Evolutionary conservation across 2,329 filamentous ascomycete species (phyloP), one percentile per base, ranked within the genome.

Genomic region (Bipolaris oryzae): DNA sequence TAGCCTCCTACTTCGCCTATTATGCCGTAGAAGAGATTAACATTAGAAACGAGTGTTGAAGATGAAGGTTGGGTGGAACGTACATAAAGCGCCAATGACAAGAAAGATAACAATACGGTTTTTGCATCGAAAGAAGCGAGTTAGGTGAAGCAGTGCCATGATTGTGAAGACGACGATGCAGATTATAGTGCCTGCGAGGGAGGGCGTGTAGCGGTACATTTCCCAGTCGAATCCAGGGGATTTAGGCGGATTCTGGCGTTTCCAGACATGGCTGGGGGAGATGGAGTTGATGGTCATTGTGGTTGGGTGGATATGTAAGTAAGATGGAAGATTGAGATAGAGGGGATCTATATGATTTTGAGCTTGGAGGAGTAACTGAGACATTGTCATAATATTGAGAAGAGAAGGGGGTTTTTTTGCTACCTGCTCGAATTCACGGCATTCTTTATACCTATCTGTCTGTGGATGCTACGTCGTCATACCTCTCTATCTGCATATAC

Each of bases 1-100:
- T 78, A 81, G 28, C 80, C 80, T 11, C 69, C 68, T 1, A 75
- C 59, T 62, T 82, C 77, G 50, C 75, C n/a, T n/a, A n/a, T n/a
- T n/a, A n/a, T n/a, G n/a, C n/a, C n/a, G n/a, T n/a, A n/a, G n/a
- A n/a, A n/a, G n/a, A n/a, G n/a, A n/a, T n/a, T n/a, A n/a, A n/a
- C n/a, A n/a, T n/a, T n/a, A n/a, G n/a, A n/a, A n/a, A n/a, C n/a
- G n/a, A n/a, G n/a, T n/a, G n/a, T n/a, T n/a, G n/a, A n/a, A n/a
- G n/a, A n/a, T n/a, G n/a, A n/a, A n/a, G n/a, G n/a, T n/a, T n/a
- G n/a, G n/a, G n/a, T n/a, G n/a, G n/a, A n/a, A 28, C 10, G 55
- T 61, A 74, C 70, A 70, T 0, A 70, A 11, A 7, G 70, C 62
- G 7, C 71, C 71, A 7, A 74, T 53, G 9, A 74, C 46, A 1